These are phyloP conservation scores for Aspergillus amoenus DNA, from an alignment of 2,329 filamentous ascomycete genomes.

Conservation along the genomic window DNA sequence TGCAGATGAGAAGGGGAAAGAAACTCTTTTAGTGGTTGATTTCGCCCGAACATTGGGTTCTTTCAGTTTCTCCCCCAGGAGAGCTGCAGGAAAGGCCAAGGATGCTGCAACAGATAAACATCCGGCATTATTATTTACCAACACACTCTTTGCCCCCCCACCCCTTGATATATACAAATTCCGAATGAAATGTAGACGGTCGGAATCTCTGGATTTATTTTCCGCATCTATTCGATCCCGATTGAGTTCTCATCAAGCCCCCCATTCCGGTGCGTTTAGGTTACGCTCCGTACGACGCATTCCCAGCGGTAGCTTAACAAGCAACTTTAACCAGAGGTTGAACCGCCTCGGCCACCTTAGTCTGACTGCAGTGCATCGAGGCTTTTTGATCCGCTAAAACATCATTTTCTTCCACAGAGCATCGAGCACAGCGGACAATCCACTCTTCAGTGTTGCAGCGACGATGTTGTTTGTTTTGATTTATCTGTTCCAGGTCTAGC, in stretches of 20 bases:
- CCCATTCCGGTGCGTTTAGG: neutral
- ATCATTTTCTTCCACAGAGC: neutral
- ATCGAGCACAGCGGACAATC: neutral
- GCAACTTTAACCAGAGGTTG: neutral
- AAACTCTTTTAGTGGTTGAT: neutral
- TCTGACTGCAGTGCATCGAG: neutral
- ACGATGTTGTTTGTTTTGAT: slow-evolving; percentile 31
- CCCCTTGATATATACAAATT: neutral
- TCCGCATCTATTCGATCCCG: neutral
- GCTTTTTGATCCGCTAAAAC: neutral
- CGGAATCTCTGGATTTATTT: neutral
- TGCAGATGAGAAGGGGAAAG: neutral
- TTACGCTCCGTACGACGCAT: neutral
- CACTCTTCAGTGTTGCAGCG: neutral
- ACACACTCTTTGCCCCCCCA: neutral
- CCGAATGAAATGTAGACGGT: neutral
- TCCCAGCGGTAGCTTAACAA: neutral
- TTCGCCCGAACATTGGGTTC: neutral
- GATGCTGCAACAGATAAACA: neutral
- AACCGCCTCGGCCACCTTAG: neutral
- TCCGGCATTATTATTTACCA: slow-evolving; percentile 1
- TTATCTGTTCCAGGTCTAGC: slow-evolving; percentile 25
- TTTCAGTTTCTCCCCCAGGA: neutral
- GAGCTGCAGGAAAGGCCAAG: neutral
- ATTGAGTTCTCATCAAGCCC: neutral